A percentile compares a stretch with the other conserved stretches of the same genome.
Conservation (phyloP, 345 rosid species). For the Physaria fendleri region DNA sequence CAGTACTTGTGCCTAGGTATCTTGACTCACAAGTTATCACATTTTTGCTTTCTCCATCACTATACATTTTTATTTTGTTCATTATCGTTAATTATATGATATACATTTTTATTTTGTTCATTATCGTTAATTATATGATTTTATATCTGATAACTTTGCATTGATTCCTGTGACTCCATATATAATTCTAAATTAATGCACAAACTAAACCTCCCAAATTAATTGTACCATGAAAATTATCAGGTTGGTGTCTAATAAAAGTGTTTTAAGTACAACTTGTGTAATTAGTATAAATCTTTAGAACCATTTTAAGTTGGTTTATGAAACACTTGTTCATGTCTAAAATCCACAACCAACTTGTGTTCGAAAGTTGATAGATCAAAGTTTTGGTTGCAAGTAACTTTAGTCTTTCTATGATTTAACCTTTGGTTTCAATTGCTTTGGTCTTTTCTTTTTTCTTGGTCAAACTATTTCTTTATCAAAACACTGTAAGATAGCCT, state of each 20-base stretch:
- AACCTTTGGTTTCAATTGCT: slow-evolving; percentile 5
- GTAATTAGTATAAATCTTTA: background rate
- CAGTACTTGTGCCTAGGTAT: background rate
- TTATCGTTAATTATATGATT: no score
- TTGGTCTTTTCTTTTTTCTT: no score
- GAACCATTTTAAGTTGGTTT: background rate
- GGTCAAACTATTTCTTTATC: background rate
- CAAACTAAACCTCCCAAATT: no score
- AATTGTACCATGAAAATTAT: no score
- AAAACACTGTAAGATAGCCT: background rate
- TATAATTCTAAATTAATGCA: no score
- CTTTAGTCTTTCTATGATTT: slow-evolving; percentile 3
- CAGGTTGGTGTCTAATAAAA: no score
- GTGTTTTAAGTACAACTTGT: background rate
- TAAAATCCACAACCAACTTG: slow-evolving; percentile 5
- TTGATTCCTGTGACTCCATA: no score
- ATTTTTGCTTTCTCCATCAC: no score
- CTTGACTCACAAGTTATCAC: background rate
- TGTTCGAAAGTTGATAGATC: slow-evolving; percentile 5
- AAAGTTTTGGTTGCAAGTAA: slow-evolving; percentile 7
- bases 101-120: no score
- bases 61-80: no score
- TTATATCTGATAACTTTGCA: no score
- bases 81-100: no score
- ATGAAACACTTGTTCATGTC: slow-evolving; percentile 6